Percentiles rank a stretch among this genome's conserved stretches.
Conservation (phyloP, 225 moss, liverwort and hornwort genomes). For the Asterella californica region DNA sequence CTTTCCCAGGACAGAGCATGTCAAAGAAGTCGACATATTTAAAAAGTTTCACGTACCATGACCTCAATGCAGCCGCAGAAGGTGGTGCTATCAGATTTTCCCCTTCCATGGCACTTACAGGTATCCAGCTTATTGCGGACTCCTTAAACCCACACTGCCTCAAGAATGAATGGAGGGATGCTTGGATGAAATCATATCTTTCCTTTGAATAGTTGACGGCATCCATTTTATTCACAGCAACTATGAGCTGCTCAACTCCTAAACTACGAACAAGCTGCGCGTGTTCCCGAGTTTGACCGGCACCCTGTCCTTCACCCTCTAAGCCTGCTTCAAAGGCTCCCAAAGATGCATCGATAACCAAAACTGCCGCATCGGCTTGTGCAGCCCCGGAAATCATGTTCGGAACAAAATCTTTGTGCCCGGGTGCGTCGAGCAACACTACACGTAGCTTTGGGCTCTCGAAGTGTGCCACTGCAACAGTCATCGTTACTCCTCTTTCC, state of each 20-base stretch:
- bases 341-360: conserved; percentile 87
- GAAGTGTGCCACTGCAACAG: conserved; percentile 85
- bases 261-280: conserved; percentile 91
- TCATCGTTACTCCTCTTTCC: conserved; percentile 94
- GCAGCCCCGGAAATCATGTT: conserved; percentile 99
- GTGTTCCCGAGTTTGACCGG: conserved; percentile 94
- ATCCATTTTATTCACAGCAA: conserved; percentile 97
- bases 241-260: conserved; percentile 91
- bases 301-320: conserved; percentile 67
- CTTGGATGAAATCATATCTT: conserved; percentile 66
- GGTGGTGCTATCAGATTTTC: conserved; percentile 67
- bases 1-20: not conserved
- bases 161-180: conserved; percentile 67
- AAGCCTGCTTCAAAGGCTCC: conserved; percentile 94
- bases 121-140: conserved; percentile 74
- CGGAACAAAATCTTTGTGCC: conserved; percentile 95
- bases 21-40: not conserved
- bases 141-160: conserved; percentile 95
- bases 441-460: conserved; percentile 78
- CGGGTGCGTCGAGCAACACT: conserved; percentile 90
- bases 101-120: conserved; percentile 92
- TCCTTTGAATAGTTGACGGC: conserved; percentile 65
- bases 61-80: conserved; percentile 62
- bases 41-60: conserved; percentile 48
- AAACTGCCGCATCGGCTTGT: conserved; percentile 93